Conservation (phyloP, 768 basidiomycete genomes). For the Russula sp. region DNA sequence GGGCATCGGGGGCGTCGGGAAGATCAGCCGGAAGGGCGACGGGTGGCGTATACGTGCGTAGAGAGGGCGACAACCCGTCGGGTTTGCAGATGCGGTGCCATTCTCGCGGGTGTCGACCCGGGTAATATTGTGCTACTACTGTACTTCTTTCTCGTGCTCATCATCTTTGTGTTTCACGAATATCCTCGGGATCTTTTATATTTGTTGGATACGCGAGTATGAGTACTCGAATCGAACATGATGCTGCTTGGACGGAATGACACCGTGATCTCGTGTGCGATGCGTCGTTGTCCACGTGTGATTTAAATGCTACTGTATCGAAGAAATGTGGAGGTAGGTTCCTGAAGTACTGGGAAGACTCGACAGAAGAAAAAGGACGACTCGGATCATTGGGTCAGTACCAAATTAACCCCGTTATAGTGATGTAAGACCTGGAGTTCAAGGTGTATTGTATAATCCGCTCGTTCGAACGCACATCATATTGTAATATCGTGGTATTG, state of each 20-base stretch:
- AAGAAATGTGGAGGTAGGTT: no score
- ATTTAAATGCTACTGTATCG: no score
- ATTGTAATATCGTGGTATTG: no score
- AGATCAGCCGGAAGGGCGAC: conserved; percentile 69
- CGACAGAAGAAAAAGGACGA: no score
- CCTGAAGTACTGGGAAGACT: no score
- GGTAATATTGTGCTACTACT: not conserved
- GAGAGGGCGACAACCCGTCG: not conserved
- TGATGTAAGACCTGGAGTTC: no score
- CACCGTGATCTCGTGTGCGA: conserved; percentile 17
- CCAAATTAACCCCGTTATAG: no score
- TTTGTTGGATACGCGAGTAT: not conserved
- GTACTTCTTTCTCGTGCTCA: not conserved
- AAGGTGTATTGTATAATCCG: no score
- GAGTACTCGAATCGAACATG: not conserved
- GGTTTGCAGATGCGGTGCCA: no score
- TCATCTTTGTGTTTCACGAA: not conserved
- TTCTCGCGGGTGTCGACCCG: not conserved
- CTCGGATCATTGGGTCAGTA: no score
- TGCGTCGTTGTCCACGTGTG: no score
- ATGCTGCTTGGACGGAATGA: not conserved
- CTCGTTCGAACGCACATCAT: no score
- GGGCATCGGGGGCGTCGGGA: conserved; percentile 86
- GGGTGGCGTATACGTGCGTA: conserved; percentile 70
- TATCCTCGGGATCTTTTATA: not conserved